Evolutionary conservation across 1,284 basidiomycete genomes (phyloP), one percentile per base, ranked within the genome.

Genomic region (Fomitopsis betulina): DNA sequence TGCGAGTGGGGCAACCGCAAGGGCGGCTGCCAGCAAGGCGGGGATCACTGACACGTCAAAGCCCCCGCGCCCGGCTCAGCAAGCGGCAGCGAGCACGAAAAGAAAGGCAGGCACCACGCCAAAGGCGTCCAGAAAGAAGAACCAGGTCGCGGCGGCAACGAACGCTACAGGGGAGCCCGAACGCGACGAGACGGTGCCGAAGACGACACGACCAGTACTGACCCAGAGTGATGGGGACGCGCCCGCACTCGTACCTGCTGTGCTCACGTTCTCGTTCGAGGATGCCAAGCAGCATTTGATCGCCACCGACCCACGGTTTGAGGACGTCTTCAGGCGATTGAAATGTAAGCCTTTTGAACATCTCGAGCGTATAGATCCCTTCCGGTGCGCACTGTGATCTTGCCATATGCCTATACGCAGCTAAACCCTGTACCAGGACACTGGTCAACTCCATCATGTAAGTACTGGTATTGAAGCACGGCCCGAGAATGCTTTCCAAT

Each of bases 201-300:
- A 17, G 21, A n/a, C 17, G 15, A 33, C 55, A 32, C 35, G n/a
- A 23, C 54, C 45, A 17, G 38, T 59, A 32, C 39, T 54, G 8
- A 56, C 55, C 13, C 23, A 51, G 0, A 30, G 58, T 15, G 52
- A 19, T 30, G 60, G 51, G 15, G 63, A 60, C n/a, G 63, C 60
- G 15, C 59, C 60, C 25, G 63, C 56, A 45, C 66, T 84, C 23
- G 79, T 90, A 5, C 86, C 87, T 8, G 85, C 87, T 2, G 71
- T 79, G 15, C 79, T 94, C 32, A 80, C 82, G 3, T 95, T 96
- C 75, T 81, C 83, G 19, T 86, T 94, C 62, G 80, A 85, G 40
- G 81, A 85, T 3, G 93, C 91, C 0, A 88, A 86, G 67, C 61
- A 75, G 13, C 92, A 96, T 68, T 81, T 96, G 23, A 81, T 85